Base-by-base conservation (phyloP, 257 asterid genomes). In the Solanum virginianum region DNA sequence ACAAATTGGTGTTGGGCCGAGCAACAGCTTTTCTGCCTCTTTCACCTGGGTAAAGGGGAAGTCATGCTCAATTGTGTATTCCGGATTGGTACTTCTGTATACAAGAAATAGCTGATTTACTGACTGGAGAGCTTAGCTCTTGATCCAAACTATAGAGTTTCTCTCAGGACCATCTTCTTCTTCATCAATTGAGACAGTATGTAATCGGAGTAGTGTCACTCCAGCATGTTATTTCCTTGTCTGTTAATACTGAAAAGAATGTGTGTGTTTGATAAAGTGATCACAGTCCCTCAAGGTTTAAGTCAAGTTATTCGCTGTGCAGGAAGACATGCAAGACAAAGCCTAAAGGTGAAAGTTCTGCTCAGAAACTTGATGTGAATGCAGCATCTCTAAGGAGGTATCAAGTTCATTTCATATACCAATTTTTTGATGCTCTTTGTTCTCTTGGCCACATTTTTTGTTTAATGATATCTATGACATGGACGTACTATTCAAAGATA, bases 241-340 rank as follows among this genome's bases (percentile, higher is more conserved):
- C 39, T 43, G 80, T 72, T 49, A 15, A 77, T 77, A 77, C 82
- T 26, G 63, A 26, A 53, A 77, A 53, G n/a, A 29, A 49, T 77
- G 65, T 4, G 5, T 77, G 47, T 77, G 26, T 26, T 53, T 53
- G 82, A 77, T 77, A 16, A 17, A 77, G 22, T 51, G 82, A 77
- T 22, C 62, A 29, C 22, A 77, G 17, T 3, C 63, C 24, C 49
- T 53, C 65, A 53, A 79, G 49, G 82, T 53, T 79, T 53, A 79
- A 79, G 65, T 53, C 24, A 83, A 83, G 26, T 51, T 66, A 51
- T 68, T 57, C 57, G 17, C 88, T 84, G 45, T 29, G 83, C 98
- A 95, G 98, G 89, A 89, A 92, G 62, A 87, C 85, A 85, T 88
- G 90, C 80, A 87, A 63, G 81, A 54, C 86, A 74, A 90, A 88